Evolutionary conservation across 2,329 filamentous ascomycete genomes (phyloP), one percentile per base, ranked within the genome.

Genomic region (Boeremia exigua): DNA sequence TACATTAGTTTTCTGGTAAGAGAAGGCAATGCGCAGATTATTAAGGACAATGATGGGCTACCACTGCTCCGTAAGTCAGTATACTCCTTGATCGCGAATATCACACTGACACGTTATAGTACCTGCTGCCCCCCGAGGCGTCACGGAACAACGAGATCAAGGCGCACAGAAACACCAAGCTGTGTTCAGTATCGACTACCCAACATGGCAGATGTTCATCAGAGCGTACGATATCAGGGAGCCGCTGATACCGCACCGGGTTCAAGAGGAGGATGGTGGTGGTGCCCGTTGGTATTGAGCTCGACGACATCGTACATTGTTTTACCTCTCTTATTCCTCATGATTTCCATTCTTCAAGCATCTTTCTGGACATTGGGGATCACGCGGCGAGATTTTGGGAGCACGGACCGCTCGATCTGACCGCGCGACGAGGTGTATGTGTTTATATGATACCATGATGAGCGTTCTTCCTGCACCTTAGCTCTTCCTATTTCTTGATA

Each of bases 1-100:
- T 98, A 98, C 73, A 86, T 96, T 65, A 96, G 91, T 72, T 99
- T 99, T 70, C 79, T 99, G 58, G 92, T 98, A 56, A 87, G 91
- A 54, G 95, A 99, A 76, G 92, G 92, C 10, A 86, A 84, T 56
- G 85, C 92, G 6, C 86, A 86, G 30, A 82, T 99, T n/a, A 81
- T 85, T 3, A 84, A 86, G 52, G 93, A 97, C 68, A 82, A 86
- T 11, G 79, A 89, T 57, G 87, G 84, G 1, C 78, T 96, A 37
- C 93, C 93, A n/a, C 86, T 91, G 19, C 76, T 98, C 44, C 81
- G 92, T 96, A 81, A 81, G 89, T 83, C 6, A 81, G 89, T 83
- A 2, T 7, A 11, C 5, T 30, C 6, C 40, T 43, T 4, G 10
- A 12, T 4, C 15, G n/a, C 28, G 17, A 23, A 17, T 10, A 10